Percentiles rank a stretch among this genome's conserved stretches.
These are phyloP conservation scores for Cryptococcus sp. DNA, from an alignment of 1,284 basidiomycete genomes.

Conservation along the genomic window DNA sequence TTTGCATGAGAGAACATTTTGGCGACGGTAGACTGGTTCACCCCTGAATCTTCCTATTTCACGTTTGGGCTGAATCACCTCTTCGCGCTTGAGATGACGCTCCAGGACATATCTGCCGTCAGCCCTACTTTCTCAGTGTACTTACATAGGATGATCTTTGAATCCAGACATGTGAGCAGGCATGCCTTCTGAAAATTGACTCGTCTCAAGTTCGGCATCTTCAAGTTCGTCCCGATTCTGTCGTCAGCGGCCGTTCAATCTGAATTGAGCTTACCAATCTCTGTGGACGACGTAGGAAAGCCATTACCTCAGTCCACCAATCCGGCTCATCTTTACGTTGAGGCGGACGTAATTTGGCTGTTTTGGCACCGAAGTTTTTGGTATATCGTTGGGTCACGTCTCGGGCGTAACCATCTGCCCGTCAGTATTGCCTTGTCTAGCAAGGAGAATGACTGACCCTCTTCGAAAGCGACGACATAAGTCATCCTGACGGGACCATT, in stretches of 20 bases:
- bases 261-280: conserved; percentile 58
- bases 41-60: conserved; percentile 90
- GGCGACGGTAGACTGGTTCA: conserved; percentile 85
- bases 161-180: conserved; percentile 85
- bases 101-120: conserved; percentile 72
- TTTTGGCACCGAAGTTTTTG: conserved; percentile 73
- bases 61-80: conserved; percentile 78
- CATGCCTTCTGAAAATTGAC: conserved; percentile 85
- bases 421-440: background rate
- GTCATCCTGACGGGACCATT: conserved; percentile 74
- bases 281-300: conserved; percentile 65
- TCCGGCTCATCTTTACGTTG: conserved; percentile 60
- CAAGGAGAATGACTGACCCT: conserved; percentile 58
- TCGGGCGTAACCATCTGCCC: conserved; percentile 52
- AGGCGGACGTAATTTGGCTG: conserved; percentile 74
- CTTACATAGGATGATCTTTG: conserved; percentile 90
- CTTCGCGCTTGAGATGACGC: conserved; percentile 81
- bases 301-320: conserved; percentile 79
- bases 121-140: background rate
- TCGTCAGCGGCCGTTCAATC: conserved; percentile 4
- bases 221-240: conserved; percentile 89
- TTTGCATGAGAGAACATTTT: conserved; percentile 75
- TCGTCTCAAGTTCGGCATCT: conserved; percentile 81
- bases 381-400: conserved; percentile 61
- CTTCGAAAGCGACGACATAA: conserved; percentile 92